Evolutionary conservation across 2,329 filamentous ascomycete genomes (phyloP), one percentile per base, ranked within the genome.

Genomic region (Herpotrichia juniperi): DNA sequence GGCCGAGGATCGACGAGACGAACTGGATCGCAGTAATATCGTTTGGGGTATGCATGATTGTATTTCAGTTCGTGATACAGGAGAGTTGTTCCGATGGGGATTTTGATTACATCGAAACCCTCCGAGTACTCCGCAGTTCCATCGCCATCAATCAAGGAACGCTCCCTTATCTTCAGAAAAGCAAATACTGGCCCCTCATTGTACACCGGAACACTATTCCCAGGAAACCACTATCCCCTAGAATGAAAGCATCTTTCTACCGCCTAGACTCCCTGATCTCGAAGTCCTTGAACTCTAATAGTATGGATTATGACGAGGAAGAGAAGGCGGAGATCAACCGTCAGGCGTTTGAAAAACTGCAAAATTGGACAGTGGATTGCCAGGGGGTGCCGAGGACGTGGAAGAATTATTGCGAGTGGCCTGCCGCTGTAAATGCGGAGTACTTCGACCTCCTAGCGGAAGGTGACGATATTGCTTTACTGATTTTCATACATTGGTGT

Each of bases 401-500:
- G 49, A 17, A 42, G 12, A 48, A 51, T 7, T 60, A 51, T 24
- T 44, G 30, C 26, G 5, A 28, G 3, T 60, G 57, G 57, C 57
- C 54, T 16, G 40, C 40, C 8, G 30, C 7, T 4, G 26, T 54
- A 2, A 24, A 16, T 10, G 32, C 48, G 14, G 45, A 51, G 11
- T 60, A 42, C 32, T 16, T 60, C 17, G 49, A 55, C 5, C n/a
- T 50, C 3, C 32, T 57, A 1, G 47, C 32, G 7, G 31, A 48
- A 11, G 28, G 37, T 1, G 51, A 59, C 28, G 57, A 57, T 19
- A 42, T 57, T 22, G 48, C 54, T 11, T 24, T 59, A 7, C 50
- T 59, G 1, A 50, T 57, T 8, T 30, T 54, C 14, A 48, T 57
- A 19, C 44, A 57, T 39, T 57, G 57, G 57, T 44, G 44, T n/a